phyloP scores from a whole-genome alignment of 805 yeast species.

The Metschnikowia chrysomelidarum region DNA sequence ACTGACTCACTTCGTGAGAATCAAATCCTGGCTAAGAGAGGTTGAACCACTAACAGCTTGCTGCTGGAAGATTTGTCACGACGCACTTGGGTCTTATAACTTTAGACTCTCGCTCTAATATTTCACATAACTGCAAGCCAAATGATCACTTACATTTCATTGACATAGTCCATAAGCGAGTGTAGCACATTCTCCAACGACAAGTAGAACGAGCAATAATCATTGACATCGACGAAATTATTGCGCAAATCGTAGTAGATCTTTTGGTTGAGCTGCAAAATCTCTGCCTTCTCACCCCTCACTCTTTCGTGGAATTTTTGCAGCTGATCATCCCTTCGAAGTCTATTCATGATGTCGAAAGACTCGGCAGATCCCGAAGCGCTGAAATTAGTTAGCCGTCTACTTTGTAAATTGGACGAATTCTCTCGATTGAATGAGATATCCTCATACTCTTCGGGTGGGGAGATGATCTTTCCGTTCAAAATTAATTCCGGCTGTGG shows the following conservation, averaged over 20 bases:
- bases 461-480: conserved; percentile 13
- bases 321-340: background rate
- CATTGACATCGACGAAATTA: conserved; percentile 44
- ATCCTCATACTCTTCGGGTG: conserved; percentile 11
- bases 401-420: conserved; percentile 4
- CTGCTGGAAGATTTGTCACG: no score
- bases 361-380: conserved; percentile 7
- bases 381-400: no score
- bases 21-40: no score
- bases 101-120: no score
- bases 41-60: no score
- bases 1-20: no score
- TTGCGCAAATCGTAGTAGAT: conserved; percentile 40
- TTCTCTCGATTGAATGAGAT: conserved; percentile 1
- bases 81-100: no score
- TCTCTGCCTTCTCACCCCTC: conserved; percentile 20
- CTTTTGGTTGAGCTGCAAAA: conserved; percentile 35
- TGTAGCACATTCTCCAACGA: conserved; percentile 40
- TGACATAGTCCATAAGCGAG: conserved; percentile 40
- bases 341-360: conserved; percentile 1
- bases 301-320: conserved; percentile 3
- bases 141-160: no score
- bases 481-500: conserved; percentile 35
- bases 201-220: conserved; percentile 43
- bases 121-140: no score